A percentile compares a stretch with the other conserved stretches of the same genome.
These are phyloP conservation scores for Cenchrus purpureus DNA, from an alignment of 176 grass and related monocot genomes.

Conservation along the genomic window DNA sequence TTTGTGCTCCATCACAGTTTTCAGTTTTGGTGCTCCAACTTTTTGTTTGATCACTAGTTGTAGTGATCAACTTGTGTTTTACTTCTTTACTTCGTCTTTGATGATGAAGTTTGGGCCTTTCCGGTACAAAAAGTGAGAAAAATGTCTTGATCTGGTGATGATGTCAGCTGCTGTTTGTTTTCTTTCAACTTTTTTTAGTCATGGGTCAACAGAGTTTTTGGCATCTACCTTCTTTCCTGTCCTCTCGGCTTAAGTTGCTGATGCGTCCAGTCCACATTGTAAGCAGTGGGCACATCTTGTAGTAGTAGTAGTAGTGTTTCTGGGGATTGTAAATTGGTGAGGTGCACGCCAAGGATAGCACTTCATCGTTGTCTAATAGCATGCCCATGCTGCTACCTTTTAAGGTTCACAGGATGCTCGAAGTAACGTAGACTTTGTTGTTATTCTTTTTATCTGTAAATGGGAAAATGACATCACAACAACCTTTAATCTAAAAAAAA, in stretches of 20 bases:
- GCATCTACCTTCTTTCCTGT: background rate
- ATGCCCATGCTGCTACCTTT: background rate
- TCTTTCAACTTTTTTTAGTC: slow-evolving; percentile 22
- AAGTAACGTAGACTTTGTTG: slow-evolving; percentile 24
- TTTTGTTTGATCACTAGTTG: slow-evolving; percentile 34
- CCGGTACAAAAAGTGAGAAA: slow-evolving; percentile 12
- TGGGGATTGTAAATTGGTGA: slow-evolving; percentile 22
- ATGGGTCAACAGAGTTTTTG: slow-evolving; percentile 25
- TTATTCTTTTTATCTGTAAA: slow-evolving; percentile 24
- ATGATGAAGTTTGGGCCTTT: slow-evolving; percentile 1
- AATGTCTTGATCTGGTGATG: slow-evolving; percentile 3
- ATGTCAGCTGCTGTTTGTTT: slow-evolving; percentile 17
- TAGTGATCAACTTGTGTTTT: slow-evolving; percentile 26
- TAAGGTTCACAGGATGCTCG: slow-evolving; percentile 8
- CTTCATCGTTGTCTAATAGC: slow-evolving; percentile 11
- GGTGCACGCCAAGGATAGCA: background rate
- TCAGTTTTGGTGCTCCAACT: background rate
- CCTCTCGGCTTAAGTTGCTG: slow-evolving; percentile 38
- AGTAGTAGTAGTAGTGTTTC: slow-evolving; percentile 17
- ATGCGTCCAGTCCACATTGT: background rate
- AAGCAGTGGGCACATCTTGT: background rate
- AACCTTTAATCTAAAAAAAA: background rate
- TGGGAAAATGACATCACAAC: background rate
- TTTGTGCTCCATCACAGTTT: slow-evolving; percentile 19
- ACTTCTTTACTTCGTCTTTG: slow-evolving; percentile 22